Base-by-base conservation (phyloP, 2,329 filamentous ascomycete species). In the Coniochaeta pulveracea region DNA sequence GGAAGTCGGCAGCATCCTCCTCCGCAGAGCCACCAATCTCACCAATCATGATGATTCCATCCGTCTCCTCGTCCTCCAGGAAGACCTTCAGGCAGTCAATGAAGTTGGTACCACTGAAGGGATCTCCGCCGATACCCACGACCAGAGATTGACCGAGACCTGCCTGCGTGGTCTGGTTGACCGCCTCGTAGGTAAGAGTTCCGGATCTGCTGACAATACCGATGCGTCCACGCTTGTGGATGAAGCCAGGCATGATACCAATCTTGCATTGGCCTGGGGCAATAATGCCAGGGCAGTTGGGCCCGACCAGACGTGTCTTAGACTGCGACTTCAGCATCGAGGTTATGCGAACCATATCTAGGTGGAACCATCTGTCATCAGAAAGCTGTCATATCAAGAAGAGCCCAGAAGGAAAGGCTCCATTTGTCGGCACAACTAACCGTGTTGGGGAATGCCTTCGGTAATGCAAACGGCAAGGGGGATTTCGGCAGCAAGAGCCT, bases 31-130 rank as follows among this genome's bases (percentile, higher is more conserved):
- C 91, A 63, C 91, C 91, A 57, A 98, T 96, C 70, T 96, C 91
- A 57, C 91, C 91, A 59, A 98, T 96, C 91, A 98, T 95, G 69
- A 98, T 95, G 66, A 98, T 95, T 56, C 91, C 91, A 57, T 98
- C 91, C 24, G 91, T 98, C 68, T 94, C 85, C 58, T 81, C 73
- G 60, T 98, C 91, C 61, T 93, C 72, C 50, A 94, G 76, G 77
- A 98, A 98, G 56, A 96, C 85, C 57, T 85, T 83, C 50, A 98
- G 73, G 73, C 89, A 95, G 75, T 98, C 91, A 64, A 98, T 96
- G 72, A 96, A 98, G 76, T 94, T 96, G 64, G 91, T 96, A 50
- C 91, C 91, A 53, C 82, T 89, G 74, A 98, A 98, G 50, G 91
- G 91, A 66, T 98, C 91, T 66, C 91, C 91, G 44, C 91, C 91